These are phyloP conservation scores for Pleurotus eryngii DNA, from an alignment of 768 basidiomycete genomes.

Conservation along the genomic window DNA sequence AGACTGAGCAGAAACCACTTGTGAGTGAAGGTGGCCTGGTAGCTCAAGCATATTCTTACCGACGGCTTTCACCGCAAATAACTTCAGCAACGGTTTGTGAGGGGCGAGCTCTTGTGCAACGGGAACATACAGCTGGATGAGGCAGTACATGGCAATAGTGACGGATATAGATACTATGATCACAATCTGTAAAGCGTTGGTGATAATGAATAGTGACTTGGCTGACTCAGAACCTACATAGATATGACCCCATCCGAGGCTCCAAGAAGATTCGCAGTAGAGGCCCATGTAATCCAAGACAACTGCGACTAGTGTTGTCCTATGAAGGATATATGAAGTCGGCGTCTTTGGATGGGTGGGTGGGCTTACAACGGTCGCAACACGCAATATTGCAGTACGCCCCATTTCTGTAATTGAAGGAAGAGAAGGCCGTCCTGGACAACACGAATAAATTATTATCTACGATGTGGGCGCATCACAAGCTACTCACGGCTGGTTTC, in stretches of 20 bases:
- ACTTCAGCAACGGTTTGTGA: constrained; percentile 60
- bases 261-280: constrained; percentile 76
- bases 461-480: not conserved
- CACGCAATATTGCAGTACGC: constrained; percentile 70
- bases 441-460: not conserved
- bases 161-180: constrained; percentile 67
- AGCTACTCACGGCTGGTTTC: constrained; percentile 50
- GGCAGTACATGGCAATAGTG: constrained; percentile 74
- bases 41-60: constrained; percentile 35
- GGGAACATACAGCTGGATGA: constrained; percentile 66
- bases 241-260: constrained; percentile 63
- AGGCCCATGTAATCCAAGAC: constrained; percentile 58
- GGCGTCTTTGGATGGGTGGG: not conserved
- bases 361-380: constrained; percentile 39
- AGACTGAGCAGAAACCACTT: constrained; percentile 34
- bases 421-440: constrained; percentile 63
- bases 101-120: constrained; percentile 52
- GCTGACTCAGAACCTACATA: constrained; percentile 41
- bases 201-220: not conserved
- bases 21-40: not conserved
- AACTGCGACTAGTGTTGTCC: constrained; percentile 59
- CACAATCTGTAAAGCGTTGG: constrained; percentile 40
- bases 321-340: constrained; percentile 14
- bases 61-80: constrained; percentile 72
- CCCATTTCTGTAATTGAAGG: constrained; percentile 74